Conservation (phyloP, 257 asterid species). For the Galeopsis tetrahit region DNA sequence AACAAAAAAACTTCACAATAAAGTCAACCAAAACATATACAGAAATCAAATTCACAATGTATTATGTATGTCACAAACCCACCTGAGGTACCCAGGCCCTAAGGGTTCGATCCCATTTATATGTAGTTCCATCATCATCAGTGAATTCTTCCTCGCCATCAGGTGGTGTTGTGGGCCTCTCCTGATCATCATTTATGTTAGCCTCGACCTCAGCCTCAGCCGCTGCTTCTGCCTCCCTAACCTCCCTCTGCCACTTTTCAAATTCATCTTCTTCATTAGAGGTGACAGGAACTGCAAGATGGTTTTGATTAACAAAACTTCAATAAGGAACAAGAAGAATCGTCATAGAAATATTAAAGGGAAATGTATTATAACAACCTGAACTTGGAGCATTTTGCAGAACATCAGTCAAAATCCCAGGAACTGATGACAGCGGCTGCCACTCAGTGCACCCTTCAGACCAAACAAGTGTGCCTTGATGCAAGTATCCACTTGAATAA, state of each 20-base stretch:
- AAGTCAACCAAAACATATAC: conserved; percentile 7
- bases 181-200: conserved; percentile 53
- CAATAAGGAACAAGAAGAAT: conserved; percentile 15
- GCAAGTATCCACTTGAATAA: conserved; percentile 74
- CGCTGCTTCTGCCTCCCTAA: conserved; percentile 74
- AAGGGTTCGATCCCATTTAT: conserved; percentile 86
- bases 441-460: conserved; percentile 81
- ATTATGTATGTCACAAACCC: conserved; percentile 28
- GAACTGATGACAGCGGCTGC: conserved; percentile 71
- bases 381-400: conserved; percentile 46
- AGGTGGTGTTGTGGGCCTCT: conserved; percentile 91
- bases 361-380: conserved; percentile 42
- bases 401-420: conserved; percentile 49
- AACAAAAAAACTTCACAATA: background rate
- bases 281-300: conserved; percentile 48
- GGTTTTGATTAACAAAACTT: conserved; percentile 11
- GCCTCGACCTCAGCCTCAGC: conserved; percentile 49
- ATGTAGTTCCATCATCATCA: conserved; percentile 94
- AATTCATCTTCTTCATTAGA: conserved; percentile 82
- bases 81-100: conserved; percentile 98
- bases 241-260: conserved; percentile 87
- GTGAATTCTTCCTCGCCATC: conserved; percentile 94
- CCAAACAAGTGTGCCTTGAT: conserved; percentile 77
- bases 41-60: conserved; percentile 21
- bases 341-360: conserved; percentile 5